Evolutionary conservation across 495 filamentous ascomycete genomes (phyloP), one percentile per base, ranked within the genome.

Genomic region (Achaetomiella virescens): DNA sequence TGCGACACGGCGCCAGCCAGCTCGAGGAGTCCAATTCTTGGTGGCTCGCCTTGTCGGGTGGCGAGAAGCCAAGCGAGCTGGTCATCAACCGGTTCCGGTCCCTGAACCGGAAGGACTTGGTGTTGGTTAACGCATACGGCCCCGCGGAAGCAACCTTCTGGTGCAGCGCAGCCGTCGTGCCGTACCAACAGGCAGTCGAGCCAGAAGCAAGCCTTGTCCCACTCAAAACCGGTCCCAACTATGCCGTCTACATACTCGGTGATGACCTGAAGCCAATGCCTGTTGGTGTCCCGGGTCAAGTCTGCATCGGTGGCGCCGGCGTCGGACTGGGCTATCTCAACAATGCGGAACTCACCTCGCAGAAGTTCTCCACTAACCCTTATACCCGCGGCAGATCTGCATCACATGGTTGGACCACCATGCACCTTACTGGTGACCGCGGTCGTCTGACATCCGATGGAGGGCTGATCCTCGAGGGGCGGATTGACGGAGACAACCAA

Each of bases 401-500:
- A 0, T 61, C 54, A 0, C 12, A 52, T 1, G 74, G 73, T 2
- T 76, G 70, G 73, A 66, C 49, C 0, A 47, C n/a, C 0, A 44
- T 77, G 58, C 69, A 78, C 50, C 66, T 66, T 0, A 77, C 75
- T 0, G 74, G 78, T 2, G 76, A 81, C 48, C 49, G 50, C 0
- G 74, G 71, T 2, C 61, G 55, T 12, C 46, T 74, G 5, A 46
- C 36, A 4, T 15, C 42, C 0, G 74, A 77, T 48, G 80, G 79
- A 0, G 11, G 56, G 0, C 35, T 83, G 1, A 40, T 72, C 0
- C 61, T 77, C 36, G 42, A 65, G 1, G 68, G 70, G 2, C 73
- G 80, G 1, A 70, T 78, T 7, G 57, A 52, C 0, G 77, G 76
- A 5, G 75, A 78, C 52, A 75, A 69, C 6, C 75, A 80, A 57